A percentile compares a stretch with the other conserved stretches of the same genome.
These are phyloP conservation scores for Arthrobotrys musiformis DNA, from an alignment of 2,329 filamentous ascomycete species.

Conservation along the genomic window DNA sequence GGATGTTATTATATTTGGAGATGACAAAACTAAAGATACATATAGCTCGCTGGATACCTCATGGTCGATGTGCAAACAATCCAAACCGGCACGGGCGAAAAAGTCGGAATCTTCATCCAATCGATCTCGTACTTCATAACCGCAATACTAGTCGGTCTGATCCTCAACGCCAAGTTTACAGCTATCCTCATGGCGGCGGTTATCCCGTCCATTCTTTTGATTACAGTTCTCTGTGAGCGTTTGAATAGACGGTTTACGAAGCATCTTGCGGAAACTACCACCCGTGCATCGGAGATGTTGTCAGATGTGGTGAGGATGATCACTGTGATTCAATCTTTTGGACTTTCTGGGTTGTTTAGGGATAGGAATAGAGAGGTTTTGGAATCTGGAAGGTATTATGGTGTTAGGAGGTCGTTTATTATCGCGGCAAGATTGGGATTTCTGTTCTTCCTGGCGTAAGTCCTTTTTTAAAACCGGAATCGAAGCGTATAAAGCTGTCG, in stretches of 20 bases:
- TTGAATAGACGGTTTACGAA: slow-evolving; percentile 64
- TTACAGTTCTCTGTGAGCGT: slow-evolving; percentile 65
- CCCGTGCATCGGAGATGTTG: slow-evolving; percentile 64
- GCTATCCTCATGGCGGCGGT: slow-evolving; percentile 69
- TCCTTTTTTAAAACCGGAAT: background rate
- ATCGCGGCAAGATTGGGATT: slow-evolving; percentile 71
- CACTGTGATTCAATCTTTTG: slow-evolving; percentile 66
- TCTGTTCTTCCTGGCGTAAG: slow-evolving; percentile 72
- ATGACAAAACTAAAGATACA: too few species aligned
- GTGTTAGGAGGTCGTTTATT: slow-evolving; percentile 69
- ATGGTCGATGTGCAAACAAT: slow-evolving; percentile 75
- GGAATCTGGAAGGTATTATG: slow-evolving; percentile 46
- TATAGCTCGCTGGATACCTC: slow-evolving; percentile 72
- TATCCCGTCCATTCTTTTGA: slow-evolving; percentile 66
- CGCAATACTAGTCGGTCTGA: slow-evolving; percentile 74
- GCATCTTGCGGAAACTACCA: slow-evolving; percentile 62
- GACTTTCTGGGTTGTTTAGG: slow-evolving; percentile 55
- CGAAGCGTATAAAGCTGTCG: too few species aligned
- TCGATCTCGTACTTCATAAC: slow-evolving; percentile 75
- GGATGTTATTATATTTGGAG: too few species aligned
- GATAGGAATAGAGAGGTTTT: slow-evolving; percentile 42
- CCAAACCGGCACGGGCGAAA: slow-evolving; percentile 75
- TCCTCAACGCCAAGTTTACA: slow-evolving; percentile 72
- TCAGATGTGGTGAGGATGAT: slow-evolving; percentile 65
- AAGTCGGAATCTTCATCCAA: slow-evolving; percentile 74